Evolutionary conservation across 176 grass and related monocot species (phyloP), one percentile per base, ranked within the genome.

Genomic region (Ensete glaucum): DNA sequence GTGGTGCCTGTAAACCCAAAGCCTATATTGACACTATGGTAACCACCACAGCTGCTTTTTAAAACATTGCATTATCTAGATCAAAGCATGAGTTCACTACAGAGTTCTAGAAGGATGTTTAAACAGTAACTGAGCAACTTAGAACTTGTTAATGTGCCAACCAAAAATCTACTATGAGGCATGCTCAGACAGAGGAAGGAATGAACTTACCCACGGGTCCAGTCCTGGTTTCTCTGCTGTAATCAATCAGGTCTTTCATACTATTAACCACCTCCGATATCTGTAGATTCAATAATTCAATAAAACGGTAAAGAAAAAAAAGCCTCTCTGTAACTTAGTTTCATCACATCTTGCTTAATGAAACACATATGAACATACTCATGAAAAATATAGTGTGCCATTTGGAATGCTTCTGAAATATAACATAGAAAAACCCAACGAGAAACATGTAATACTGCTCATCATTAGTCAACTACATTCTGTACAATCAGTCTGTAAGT

Each of bases 221-320:
- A 14, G 19, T 76, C 54, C 64, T 43, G 62, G 73, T 70, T 71
- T 77, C 75, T 83, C 66, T 69, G 75, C 73, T 83, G 24, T 77
- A 67, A 66, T 77, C 76, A 67, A 77, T 77, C 50, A 77, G 62
- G 66, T 77, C 76, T 50, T 77, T 77, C 76, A 77, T 77, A 77
- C 76, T 66, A 21, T 77, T 77, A 53, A 77, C 76, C 1, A 77
- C 76, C 62, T 77, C 76, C 9, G 76, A 77, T 67, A 77, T 77
- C 76, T 77, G 76, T 62, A 77, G 13, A 22, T 15, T 56, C 12
- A 56, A 56, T 56, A 56, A 56, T 56, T 56, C 54, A 56, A 15
- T 56, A 19, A 3, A 56, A 56, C 5, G 54, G 10, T 15, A 14
- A 0, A 25, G 24, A 25, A 17, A 56, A 17, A 15, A 16, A 56